Evolutionary conservation across 148 eudicot genomes (phyloP).

Genomic region (Vaccinium macrocarpon): DNA sequence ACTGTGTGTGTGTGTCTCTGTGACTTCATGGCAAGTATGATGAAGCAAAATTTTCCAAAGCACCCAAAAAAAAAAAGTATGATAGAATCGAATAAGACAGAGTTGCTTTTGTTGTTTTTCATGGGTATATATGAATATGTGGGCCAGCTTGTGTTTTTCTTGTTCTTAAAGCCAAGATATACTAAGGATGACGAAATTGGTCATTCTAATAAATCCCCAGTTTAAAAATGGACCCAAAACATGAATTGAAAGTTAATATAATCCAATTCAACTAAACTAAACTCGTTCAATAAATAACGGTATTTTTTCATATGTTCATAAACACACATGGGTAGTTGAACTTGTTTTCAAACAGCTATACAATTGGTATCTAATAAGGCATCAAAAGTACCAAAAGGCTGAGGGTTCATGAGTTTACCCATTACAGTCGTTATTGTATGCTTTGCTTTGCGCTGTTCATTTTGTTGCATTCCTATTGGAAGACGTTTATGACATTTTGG

Average conservation of each 20-base stretch:
- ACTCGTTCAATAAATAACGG: background rate
- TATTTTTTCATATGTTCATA: background rate
- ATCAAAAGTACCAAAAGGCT: background rate
- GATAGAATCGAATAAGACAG: too few species aligned
- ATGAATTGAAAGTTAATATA: background rate
- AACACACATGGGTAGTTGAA: background rate
- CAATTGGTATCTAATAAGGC: background rate
- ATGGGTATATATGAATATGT: background rate
- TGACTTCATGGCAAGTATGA: background rate
- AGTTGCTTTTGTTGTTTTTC: background rate
- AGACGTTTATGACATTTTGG: background rate
- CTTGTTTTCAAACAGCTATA: background rate
- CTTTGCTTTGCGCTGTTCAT: background rate
- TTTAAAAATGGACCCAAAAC: background rate
- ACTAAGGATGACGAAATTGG: background rate
- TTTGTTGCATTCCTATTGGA: background rate
- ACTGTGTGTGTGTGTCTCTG: background rate
- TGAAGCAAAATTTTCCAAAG: too few species aligned
- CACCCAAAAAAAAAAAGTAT: too few species aligned
- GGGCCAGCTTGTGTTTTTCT: background rate
- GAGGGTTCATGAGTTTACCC: background rate
- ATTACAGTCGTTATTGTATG: background rate
- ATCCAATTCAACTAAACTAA: background rate
- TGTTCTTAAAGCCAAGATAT: background rate
- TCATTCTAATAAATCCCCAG: background rate